Evolutionary conservation across 75 land plant species (phyloP).

Genomic region (Picea glauca): DNA sequence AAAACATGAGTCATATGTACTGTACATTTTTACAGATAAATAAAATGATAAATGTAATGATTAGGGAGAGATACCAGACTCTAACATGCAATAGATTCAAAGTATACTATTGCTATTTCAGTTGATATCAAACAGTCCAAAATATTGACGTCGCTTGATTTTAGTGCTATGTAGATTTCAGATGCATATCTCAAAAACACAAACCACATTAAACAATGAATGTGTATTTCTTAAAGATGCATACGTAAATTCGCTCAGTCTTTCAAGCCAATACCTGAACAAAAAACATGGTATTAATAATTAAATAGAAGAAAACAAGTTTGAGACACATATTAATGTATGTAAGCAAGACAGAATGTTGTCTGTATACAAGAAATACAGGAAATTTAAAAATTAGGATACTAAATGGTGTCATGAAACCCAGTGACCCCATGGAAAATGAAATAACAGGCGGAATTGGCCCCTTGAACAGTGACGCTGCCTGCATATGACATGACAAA

Average conservation of each 20-base stretch:
- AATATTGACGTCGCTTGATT: no score
- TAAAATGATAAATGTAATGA: no score
- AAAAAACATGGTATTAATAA: no score
- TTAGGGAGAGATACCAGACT: no score
- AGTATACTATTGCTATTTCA: no score
- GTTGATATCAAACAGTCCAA: no score
- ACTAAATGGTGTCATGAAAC: constrained; percentile 98
- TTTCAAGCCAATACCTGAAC: neutral
- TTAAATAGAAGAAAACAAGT: neutral
- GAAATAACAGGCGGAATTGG: constrained; percentile 94
- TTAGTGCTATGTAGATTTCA: neutral
- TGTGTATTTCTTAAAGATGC: neutral
- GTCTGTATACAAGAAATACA: neutral
- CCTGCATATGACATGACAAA: constrained; percentile 42
- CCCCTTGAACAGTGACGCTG: constrained; percentile 95
- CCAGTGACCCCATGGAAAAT: constrained; percentile 95
- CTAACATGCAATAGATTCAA: no score
- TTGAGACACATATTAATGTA: neutral
- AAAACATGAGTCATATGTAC: no score
- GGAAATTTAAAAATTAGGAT: constrained; percentile 37
- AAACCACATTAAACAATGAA: neutral
- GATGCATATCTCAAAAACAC: neutral
- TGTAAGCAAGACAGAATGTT: neutral
- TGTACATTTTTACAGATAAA: no score
- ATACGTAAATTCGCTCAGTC: neutral